phyloP scores from a whole-genome alignment of 2,329 filamentous ascomycete genomes.

The Alternaria sp. region DNA sequence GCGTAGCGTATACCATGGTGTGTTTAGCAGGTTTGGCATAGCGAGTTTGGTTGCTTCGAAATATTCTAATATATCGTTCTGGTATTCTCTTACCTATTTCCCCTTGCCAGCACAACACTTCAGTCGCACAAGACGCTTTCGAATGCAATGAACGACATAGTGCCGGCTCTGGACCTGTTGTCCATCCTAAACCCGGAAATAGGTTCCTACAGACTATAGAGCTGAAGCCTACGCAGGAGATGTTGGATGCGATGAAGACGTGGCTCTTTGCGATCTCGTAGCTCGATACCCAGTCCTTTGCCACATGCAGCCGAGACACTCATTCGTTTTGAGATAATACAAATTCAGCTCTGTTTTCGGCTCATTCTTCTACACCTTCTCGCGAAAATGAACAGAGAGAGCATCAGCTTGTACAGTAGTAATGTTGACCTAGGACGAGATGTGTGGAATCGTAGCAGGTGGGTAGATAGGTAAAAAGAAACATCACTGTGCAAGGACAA shows the following conservation, averaged over 20 bases:
- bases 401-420: too few relatives aligned
- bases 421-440: background rate
- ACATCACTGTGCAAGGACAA: background rate
- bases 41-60: background rate
- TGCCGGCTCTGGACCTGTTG: background rate
- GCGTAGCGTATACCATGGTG: constrained; percentile 9
- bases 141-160: background rate
- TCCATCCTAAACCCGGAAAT: too few relatives aligned
- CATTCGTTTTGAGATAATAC: too few relatives aligned
- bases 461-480: background rate
- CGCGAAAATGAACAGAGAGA: too few relatives aligned
- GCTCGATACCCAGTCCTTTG: too few relatives aligned
- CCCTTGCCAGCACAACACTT: background rate
- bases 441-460: background rate
- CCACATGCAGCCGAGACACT: too few relatives aligned
- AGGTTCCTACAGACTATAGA: too few relatives aligned
- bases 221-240: too few relatives aligned
- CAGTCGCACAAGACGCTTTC: background rate
- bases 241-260: too few relatives aligned
- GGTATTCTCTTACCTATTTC: background rate
- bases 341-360: too few relatives aligned
- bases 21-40: constrained; percentile 3
- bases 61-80: background rate
- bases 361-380: too few relatives aligned
- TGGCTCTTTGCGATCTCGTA: too few relatives aligned